A percentile compares a stretch with the other conserved stretches of the same genome.
Evolutionary conservation across 768 basidiomycete species (phyloP).

Genomic region (Coprinopsis marcescibilis): DNA sequence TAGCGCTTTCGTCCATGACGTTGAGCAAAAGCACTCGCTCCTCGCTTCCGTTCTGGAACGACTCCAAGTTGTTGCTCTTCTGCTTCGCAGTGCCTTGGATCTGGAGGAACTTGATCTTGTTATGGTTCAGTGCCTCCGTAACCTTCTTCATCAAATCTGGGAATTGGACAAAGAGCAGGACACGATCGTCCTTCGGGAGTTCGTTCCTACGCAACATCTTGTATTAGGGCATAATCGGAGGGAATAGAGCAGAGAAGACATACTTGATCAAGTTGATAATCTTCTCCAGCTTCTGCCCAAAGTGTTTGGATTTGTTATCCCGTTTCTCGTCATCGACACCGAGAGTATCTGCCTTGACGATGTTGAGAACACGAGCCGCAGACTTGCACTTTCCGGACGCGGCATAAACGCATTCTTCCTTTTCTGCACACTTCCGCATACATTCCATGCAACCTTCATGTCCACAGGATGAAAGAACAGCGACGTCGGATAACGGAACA

Average conservation of each 20-base stretch:
- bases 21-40: slow-evolving; percentile 83
- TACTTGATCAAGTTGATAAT: slow-evolving; percentile 75
- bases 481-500: slow-evolving; percentile 61
- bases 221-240: background rate
- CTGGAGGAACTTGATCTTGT: slow-evolving; percentile 72
- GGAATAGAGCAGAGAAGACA: slow-evolving; percentile 15
- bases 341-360: slow-evolving; percentile 74
- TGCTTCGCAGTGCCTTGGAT: slow-evolving; percentile 72
- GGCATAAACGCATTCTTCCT: slow-evolving; percentile 77
- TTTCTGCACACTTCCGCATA: slow-evolving; percentile 65
- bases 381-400: slow-evolving; percentile 67
- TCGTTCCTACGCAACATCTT: slow-evolving; percentile 39
- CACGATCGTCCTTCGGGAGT: slow-evolving; percentile 71
- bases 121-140: slow-evolving; percentile 67
- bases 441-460: slow-evolving; percentile 80
- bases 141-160: slow-evolving; percentile 90
- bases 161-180: slow-evolving; percentile 95
- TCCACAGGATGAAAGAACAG: slow-evolving; percentile 88
- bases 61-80: slow-evolving; percentile 78
- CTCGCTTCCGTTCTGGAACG: slow-evolving; percentile 75
- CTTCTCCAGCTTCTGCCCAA: slow-evolving; percentile 76
- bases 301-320: slow-evolving; percentile 71
- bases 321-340: slow-evolving; percentile 75
- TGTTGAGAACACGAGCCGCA: slow-evolving; percentile 73
- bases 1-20: slow-evolving; percentile 94